A percentile compares a stretch with the other conserved stretches of the same genome.
Conservation (phyloP, 768 basidiomycete species). For the Suillus luteus region DNA sequence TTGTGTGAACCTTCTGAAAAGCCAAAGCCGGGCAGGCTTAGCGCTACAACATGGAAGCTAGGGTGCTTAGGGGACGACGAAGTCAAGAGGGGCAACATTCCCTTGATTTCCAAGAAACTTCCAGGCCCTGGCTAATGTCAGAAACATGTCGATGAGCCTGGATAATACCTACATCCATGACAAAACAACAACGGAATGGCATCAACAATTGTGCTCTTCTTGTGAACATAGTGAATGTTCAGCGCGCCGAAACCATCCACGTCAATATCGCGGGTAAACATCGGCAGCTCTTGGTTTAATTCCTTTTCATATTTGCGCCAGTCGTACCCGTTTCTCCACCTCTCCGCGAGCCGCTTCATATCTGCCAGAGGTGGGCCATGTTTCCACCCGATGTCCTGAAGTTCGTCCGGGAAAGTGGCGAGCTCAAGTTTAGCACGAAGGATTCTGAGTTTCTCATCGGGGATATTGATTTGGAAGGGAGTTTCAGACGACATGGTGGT, state of each 20-base stretch:
- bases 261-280: slow-evolving; percentile 51
- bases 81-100: slow-evolving; percentile 43
- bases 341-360: slow-evolving; percentile 46
- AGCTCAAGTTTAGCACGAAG: slow-evolving; percentile 51
- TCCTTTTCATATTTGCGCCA: slow-evolving; percentile 54
- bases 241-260: slow-evolving; percentile 50
- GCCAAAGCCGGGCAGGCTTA: slow-evolving; percentile 38
- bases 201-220: slow-evolving; percentile 42
- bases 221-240: slow-evolving; percentile 61
- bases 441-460: slow-evolving; percentile 41
- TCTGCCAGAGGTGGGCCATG: slow-evolving; percentile 56
- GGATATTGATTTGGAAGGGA: slow-evolving; percentile 51
- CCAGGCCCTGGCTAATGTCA: slow-evolving; percentile 3
- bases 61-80: slow-evolving; percentile 44
- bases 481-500: slow-evolving; percentile 35
- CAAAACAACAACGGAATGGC: slow-evolving; percentile 63
- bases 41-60: slow-evolving; percentile 63
- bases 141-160: slow-evolving; percentile 26
- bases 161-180: slow-evolving; percentile 58
- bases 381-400: slow-evolving; percentile 49
- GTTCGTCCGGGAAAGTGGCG: slow-evolving; percentile 54
- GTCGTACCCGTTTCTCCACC: slow-evolving; percentile 57
- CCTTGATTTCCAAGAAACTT: neutral
- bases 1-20: slow-evolving; percentile 60
- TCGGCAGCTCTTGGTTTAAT: slow-evolving; percentile 40